Evolutionary conservation across 805 yeast species (phyloP), one percentile per base, ranked within the genome.

Genomic region (Yamadazyma sp.): DNA sequence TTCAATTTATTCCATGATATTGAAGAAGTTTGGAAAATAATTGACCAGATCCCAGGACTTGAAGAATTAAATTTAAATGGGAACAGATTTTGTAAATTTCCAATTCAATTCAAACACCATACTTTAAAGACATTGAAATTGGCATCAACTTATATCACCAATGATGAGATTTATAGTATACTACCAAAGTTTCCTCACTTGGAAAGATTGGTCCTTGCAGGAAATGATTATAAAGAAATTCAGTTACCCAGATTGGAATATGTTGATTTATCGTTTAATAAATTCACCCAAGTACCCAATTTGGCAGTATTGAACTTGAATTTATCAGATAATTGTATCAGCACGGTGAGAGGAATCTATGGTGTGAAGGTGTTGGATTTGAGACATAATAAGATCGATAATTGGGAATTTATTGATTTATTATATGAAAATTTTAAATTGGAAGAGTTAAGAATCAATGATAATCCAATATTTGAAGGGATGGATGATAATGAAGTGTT

Each of bases 1-100:
- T 74, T 59, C 50, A 82, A 86, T 51, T 55, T 83, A 31, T 54
- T 86, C 26, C 49, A 51, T 14, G 57, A 65, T 34, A 49, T 79
- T 39, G 36, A 49, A 0, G 59, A 54, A 1, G 49, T 82, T 0
- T 48, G 66, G 33, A 42, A 48, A 1, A 53, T 81, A 10, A 39
- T 72, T 0, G 35, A 45, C 3, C 38, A 47, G 3, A 42, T 80
- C 21, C 64, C 70, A 0, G 38, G 41, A 0, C 42, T 86, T 5
- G 39, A 47, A 15, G 50, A 53, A 1, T 44, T 86, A 21, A 66
- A 72, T 27, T 45, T 84, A 28, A 79, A 76, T 38, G 85, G 85
- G 0, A 78, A 78, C 45, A 49, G 70, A 33, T 65, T 78, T 35
- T 7, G 17, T 12, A 18, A 5, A 7, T 6, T 8, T n/a, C 24